Evolutionary conservation across 208 protist species (phyloP), one percentile per base, ranked within the genome.

Genomic region (Acanthamoeba castellanii): DNA sequence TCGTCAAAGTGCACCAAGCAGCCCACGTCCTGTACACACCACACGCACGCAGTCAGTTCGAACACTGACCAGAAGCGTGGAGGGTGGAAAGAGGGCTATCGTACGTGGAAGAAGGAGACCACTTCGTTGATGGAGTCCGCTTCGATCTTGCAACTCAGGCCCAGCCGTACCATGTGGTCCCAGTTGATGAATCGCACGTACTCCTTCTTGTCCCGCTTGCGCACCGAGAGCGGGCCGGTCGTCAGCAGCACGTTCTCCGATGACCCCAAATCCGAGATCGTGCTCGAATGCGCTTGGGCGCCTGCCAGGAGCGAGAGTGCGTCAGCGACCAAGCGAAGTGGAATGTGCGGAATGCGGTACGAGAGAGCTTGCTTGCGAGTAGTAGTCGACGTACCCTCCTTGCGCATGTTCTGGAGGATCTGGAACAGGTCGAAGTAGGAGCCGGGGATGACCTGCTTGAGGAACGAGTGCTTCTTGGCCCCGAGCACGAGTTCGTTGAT

Each of bases 401-500:
- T 16, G 59, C 59, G 59, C 59, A 64, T 64, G 59, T 64, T 64
- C 59, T 64, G 59, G 18, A 64, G 59, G 22, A 64, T 64, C 59
- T 64, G 59, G 59, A 64, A 64, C 20, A 89, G 59, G 52, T 89
- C 82, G 47, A 50, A 66, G 52, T 89, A 89, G 82, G 52, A 37
- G 13, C 42, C 42, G 2, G 82, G 82, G 47, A 89, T 89, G 30
- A 50, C 32, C 30, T 89, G 27, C 52, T 89, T 89, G 32, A 89
- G 82, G 82, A 89, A 89, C 45, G 52, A 68, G 34, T 89, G 82
- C 37, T 64, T 89, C 34, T 37, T 45, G 42, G 82, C 82, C 47
- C 30, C 32, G 25, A 52, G 16, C 16, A 89, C 52, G 32, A 89
- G 59, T 27, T 57, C 52, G 6, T 66, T 20, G 34, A 89, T 57